These are phyloP conservation scores for Cenchrus americanus DNA, from an alignment of 176 grass and related monocot species.

Conservation along the genomic window DNA sequence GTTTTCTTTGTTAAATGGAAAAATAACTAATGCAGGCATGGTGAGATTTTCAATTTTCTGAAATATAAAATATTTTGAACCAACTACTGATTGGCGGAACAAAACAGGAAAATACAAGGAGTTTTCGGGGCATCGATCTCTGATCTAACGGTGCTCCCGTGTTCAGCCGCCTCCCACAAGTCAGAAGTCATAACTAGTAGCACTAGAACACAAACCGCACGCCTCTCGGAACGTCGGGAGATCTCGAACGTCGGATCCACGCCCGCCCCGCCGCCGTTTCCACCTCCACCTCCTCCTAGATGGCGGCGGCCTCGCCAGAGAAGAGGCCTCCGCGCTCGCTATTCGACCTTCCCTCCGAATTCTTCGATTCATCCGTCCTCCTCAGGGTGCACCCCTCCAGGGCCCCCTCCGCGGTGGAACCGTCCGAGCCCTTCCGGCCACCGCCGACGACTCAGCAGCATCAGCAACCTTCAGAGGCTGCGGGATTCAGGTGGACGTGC, in stretches of 20 bases:
- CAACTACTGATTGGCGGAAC: neutral
- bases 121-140: conserved; percentile 11
- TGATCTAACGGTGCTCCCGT: conserved; percentile 35
- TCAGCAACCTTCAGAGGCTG: conserved; percentile 31
- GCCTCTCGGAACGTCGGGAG: conserved; percentile 40
- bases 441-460: conserved; percentile 27
- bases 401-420: conserved; percentile 33
- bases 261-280: neutral
- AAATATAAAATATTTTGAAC: neutral
- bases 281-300: conserved; percentile 24
- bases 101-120: neutral
- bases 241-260: conserved; percentile 50
- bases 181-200: neutral
- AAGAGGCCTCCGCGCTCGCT: conserved; percentile 71
- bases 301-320: conserved; percentile 62
- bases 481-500: conserved; percentile 77
- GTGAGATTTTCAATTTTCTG: no score
- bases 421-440: conserved; percentile 32
- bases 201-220: neutral
- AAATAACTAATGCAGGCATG: no score
- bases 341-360: conserved; percentile 70
- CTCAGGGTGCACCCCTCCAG: conserved; percentile 51
- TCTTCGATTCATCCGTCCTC: conserved; percentile 65
- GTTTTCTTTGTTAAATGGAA: no score
- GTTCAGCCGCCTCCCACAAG: neutral